Percentiles rank a stretch among this genome's conserved stretches.
Conservation (phyloP, 495 filamentous ascomycete species). For the Friedmanniomyces simplex region DNA sequence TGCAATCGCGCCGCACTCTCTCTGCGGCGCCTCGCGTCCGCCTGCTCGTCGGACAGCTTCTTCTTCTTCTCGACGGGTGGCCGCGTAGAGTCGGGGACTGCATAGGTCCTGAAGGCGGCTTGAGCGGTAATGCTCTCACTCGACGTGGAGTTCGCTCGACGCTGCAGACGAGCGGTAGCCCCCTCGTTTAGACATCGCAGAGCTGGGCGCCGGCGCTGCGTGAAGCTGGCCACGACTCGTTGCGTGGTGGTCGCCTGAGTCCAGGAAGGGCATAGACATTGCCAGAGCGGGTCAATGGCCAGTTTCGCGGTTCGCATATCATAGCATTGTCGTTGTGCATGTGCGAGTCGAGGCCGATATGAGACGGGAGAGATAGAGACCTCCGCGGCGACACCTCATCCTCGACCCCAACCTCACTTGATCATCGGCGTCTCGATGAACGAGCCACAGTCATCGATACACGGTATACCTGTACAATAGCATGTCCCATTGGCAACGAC, state of each 20-base stretch:
- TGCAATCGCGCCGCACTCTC: neutral
- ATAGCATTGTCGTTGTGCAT: neutral
- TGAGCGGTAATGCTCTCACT: neutral
- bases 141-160: neutral
- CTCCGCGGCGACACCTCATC: too few species aligned
- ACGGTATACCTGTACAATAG: too few species aligned
- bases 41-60: neutral
- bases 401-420: too few species aligned
- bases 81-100: too few species aligned
- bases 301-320: slow-evolving; percentile 20
- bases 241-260: neutral
- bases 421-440: too few species aligned
- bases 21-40: neutral
- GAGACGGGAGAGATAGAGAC: too few species aligned
- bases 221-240: neutral
- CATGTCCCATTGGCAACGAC: too few species aligned
- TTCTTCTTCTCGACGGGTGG: neutral
- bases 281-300: slow-evolving; percentile 31
- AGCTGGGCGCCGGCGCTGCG: neutral
- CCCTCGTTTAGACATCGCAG: neutral
- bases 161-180: neutral
- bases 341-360: neutral
- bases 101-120: neutral
- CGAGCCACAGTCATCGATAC: too few species aligned
- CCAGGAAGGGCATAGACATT: slow-evolving; percentile 30